A percentile compares a stretch with the other conserved stretches of the same genome.
phyloP scores from a whole-genome alignment of 2,329 filamentous ascomycete species.

The Colletotrichum magnum region DNA sequence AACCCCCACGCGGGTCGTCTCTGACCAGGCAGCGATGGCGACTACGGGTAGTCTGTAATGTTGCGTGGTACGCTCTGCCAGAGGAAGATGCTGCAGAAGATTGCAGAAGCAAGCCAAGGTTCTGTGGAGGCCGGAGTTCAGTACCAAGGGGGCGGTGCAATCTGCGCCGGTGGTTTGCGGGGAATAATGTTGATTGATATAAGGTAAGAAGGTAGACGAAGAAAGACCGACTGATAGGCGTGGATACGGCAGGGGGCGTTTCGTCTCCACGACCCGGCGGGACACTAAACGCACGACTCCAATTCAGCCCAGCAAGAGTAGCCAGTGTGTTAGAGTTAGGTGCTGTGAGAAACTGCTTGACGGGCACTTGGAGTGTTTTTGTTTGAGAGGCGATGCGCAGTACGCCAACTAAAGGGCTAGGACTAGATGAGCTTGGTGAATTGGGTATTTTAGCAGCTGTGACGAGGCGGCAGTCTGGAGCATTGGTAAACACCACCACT shows the following conservation, averaged over 20 bases:
- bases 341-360: no score
- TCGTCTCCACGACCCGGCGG: conserved; percentile 19
- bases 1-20: conserved; percentile 25
- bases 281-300: not conserved
- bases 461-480: no score
- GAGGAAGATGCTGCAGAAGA: not conserved
- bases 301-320: no score
- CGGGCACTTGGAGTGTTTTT: no score
- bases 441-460: no score
- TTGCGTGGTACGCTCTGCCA: no score
- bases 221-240: not conserved
- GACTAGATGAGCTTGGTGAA: no score
- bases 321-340: no score
- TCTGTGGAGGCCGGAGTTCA: not conserved
- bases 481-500: no score
- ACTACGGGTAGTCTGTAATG: no score
- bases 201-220: not conserved
- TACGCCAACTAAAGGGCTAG: no score
- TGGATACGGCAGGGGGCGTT: conserved; percentile 18
- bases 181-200: conserved; percentile 9
- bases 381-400: no score
- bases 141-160: conserved; percentile 3
- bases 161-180: conserved; percentile 6
- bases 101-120: not conserved
- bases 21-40: not conserved